Evolutionary conservation across 345 rosid species (phyloP).

Genomic region (rapeseed (Brassica napus)): Da-Ae NC_063450.1:51033001-51033500

Average conservation of each 20-base stretch:
- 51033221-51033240: too few species aligned
- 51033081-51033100: not conserved
- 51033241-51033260: not conserved
- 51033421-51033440: slow-evolving; percentile 77
- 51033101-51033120: not conserved
- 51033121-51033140: slow-evolving; percentile 2
- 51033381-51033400: slow-evolving; percentile 78
- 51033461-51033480: slow-evolving; percentile 73
- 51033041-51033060: slow-evolving; percentile 25
- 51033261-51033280: slow-evolving; percentile 5
- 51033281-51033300: slow-evolving; percentile 7
- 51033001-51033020: slow-evolving; percentile 28
- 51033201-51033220: not conserved
- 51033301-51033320: slow-evolving; percentile 9
- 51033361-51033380: slow-evolving; percentile 43
- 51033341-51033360: not conserved
- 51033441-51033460: slow-evolving; percentile 83
- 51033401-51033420: slow-evolving; percentile 56
- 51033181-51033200: not conserved
- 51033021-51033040: slow-evolving; percentile 26
- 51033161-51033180: slow-evolving; percentile 24
- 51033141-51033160: slow-evolving; percentile 6
- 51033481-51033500: slow-evolving; percentile 46
- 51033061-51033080: slow-evolving; percentile 21
- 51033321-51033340: not conserved